Percentiles rank a stretch among this genome's conserved stretches.
Conservation (phyloP, 2,329 filamentous ascomycete species). For the Xylaria arbuscula region DNA sequence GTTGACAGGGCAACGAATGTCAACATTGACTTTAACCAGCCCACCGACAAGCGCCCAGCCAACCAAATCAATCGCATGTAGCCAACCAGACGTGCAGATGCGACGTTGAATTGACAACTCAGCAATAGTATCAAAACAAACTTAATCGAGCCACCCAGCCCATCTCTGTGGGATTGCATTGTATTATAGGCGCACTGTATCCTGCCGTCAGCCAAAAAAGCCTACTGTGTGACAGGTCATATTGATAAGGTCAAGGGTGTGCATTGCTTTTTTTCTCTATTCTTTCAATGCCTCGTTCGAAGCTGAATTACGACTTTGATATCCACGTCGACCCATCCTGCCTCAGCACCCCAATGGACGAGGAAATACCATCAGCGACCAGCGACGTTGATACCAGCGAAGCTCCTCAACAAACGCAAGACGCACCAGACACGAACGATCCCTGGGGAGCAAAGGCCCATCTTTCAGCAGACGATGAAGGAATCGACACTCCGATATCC, state of each 20-base stretch:
- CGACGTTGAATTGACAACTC: slow-evolving; percentile 30
- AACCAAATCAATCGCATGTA: slow-evolving; percentile 23
- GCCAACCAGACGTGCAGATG: slow-evolving; percentile 28
- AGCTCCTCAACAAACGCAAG: slow-evolving; percentile 9
- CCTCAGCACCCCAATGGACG: slow-evolving; percentile 56
- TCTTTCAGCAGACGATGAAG: slow-evolving; percentile 18
- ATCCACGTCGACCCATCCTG: slow-evolving; percentile 62
- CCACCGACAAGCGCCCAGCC: slow-evolving; percentile 29
- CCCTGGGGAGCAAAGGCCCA: neutral
- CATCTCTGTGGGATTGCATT: slow-evolving; percentile 3
- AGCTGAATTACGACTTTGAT: slow-evolving; percentile 57
- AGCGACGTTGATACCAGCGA: slow-evolving; percentile 42
- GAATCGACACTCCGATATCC: neutral
- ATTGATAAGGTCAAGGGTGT: slow-evolving; percentile 34
- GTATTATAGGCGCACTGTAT: slow-evolving; percentile 6
- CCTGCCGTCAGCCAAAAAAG: slow-evolving; percentile 15
- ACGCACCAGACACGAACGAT: neutral
- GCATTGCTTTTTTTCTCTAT: slow-evolving; percentile 23
- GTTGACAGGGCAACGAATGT: slow-evolving; percentile 45
- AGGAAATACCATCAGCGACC: slow-evolving; percentile 44
- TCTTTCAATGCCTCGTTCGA: slow-evolving; percentile 45
- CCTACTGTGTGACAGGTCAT: slow-evolving; percentile 33
- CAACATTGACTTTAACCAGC: slow-evolving; percentile 40
- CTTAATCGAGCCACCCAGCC: neutral
- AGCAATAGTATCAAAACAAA: slow-evolving; percentile 27